Percentiles rank a stretch among this genome's conserved stretches.
These are phyloP conservation scores for Neofusicoccum sp. DNA, from an alignment of 2,329 filamentous ascomycete species.

Conservation along the genomic window DNA sequence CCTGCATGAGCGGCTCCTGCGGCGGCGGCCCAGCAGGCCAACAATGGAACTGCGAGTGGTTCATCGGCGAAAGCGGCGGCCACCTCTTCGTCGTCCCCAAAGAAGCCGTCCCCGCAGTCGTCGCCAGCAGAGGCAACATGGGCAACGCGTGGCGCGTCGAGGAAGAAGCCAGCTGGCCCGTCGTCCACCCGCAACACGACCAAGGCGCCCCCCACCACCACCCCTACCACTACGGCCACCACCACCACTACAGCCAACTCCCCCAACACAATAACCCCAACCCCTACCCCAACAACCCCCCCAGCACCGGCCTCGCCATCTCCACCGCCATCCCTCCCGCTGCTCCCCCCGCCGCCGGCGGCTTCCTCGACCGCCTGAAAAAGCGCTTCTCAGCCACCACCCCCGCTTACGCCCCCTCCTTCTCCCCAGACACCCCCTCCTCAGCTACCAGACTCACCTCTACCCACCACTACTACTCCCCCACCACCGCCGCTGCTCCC, in stretches of 20 bases:
- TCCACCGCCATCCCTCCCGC: not conserved
- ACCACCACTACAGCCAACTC: not conserved
- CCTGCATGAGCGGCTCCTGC: constrained; percentile 10
- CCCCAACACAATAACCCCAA: not conserved
- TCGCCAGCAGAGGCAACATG: not conserved
- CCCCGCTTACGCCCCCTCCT: not conserved
- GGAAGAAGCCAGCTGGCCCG: constrained; percentile 10
- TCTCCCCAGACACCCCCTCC: not conserved
- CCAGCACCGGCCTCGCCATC: not conserved
- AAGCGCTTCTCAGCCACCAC: not conserved
- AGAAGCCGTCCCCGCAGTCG: constrained; percentile 4
- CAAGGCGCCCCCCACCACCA: not conserved
- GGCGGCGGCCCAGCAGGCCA: constrained; percentile 5
- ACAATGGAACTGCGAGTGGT: constrained; percentile 17
- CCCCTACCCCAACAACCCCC: not conserved
- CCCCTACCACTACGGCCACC: not conserved
- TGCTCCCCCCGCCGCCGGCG: not conserved
- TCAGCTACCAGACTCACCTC: not conserved
- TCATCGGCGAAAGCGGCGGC: constrained; percentile 16
- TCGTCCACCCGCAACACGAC: not conserved
- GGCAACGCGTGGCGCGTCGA: constrained; percentile 16
- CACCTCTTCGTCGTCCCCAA: constrained; percentile 17
- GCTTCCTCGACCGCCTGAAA: not conserved
- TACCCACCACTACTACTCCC: not conserved
- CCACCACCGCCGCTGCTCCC: not conserved